phyloP scores from a whole-genome alignment of 2,329 filamentous ascomycete species.

The Cercospora sojina region DNA sequence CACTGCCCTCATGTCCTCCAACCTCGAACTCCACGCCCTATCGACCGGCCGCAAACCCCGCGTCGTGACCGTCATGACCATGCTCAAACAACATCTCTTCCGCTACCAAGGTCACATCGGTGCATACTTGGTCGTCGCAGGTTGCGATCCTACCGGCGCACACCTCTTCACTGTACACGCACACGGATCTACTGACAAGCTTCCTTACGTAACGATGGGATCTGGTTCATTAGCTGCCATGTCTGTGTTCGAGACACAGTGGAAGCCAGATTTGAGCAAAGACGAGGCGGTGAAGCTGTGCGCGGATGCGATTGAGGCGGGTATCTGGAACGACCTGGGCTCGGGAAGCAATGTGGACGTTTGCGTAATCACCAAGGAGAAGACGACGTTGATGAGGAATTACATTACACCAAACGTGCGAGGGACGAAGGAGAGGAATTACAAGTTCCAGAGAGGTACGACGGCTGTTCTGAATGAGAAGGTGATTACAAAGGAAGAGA shows the following conservation, averaged over 20 bases:
- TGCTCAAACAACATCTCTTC: conserved; percentile 99
- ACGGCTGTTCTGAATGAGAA: conserved; percentile 95
- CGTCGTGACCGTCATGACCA: conserved; percentile 98
- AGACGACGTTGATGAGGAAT: conserved; percentile 90
- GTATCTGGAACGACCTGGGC: conserved; percentile 98
- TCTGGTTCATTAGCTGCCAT: conserved; percentile 94
- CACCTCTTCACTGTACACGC: conserved; percentile 98
- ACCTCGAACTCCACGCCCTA: conserved; percentile 94
- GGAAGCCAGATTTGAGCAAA: conserved; percentile 74
- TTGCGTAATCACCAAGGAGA: conserved; percentile 89
- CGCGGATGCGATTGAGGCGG: conserved; percentile 84
- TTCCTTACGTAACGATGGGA: conserved; percentile 99
- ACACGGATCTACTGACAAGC: conserved; percentile 96
- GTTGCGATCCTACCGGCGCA: conserved; percentile 90
- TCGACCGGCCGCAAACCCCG: conserved; percentile 95
- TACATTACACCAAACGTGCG: conserved; percentile 92
- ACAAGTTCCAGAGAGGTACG: conserved; percentile 86
- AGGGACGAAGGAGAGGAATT: conserved; percentile 87
- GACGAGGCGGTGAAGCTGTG: conserved; percentile 82
- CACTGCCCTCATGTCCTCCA: conserved; percentile 95
- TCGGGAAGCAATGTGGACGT: conserved; percentile 98
- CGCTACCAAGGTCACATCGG: conserved; percentile 96
- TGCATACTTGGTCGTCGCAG: conserved; percentile 94
- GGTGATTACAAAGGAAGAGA: conserved; percentile 89
- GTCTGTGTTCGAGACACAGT: conserved; percentile 95